phyloP scores from a whole-genome alignment of 2,329 filamentous ascomycete genomes.

The Colletotrichum sp. region DNA sequence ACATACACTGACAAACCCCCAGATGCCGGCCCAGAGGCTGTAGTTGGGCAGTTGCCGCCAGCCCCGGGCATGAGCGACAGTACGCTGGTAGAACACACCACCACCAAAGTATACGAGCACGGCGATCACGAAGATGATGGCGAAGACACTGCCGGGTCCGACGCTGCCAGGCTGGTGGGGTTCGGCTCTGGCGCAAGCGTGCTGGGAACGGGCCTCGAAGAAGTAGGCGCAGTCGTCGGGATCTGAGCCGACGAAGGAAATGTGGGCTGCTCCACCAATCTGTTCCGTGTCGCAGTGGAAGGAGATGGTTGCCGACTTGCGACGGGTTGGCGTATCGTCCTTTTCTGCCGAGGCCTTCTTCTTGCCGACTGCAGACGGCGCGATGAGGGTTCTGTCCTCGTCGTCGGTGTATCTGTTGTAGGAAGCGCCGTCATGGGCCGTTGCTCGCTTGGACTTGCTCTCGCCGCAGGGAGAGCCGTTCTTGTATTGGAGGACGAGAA shows the following conservation, averaged over 20 bases:
- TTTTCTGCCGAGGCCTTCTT: conserved; percentile 34
- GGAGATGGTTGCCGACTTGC: conserved; percentile 87
- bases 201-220: conserved; percentile 87
- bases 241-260: conserved; percentile 83
- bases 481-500: conserved; percentile 78
- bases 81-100: conserved; percentile 94
- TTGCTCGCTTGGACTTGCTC: conserved; percentile 38
- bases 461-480: conserved; percentile 76
- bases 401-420: conserved; percentile 30
- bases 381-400: conserved; percentile 38
- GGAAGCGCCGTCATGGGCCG: conserved; percentile 28
- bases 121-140: conserved; percentile 79
- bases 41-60: conserved; percentile 98
- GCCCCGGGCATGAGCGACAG: conserved; percentile 90
- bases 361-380: conserved; percentile 25
- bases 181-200: conserved; percentile 75
- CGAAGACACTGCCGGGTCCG: conserved; percentile 80
- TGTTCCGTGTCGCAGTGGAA: conserved; percentile 92
- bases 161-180: conserved; percentile 75
- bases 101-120: conserved; percentile 89
- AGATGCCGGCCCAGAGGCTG: conserved; percentile 87
- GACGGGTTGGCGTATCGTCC: conserved; percentile 41
- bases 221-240: conserved; percentile 94
- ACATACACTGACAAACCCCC: conserved; percentile 79
- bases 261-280: conserved; percentile 66